Conservation (phyloP, 2,329 filamentous ascomycete species). For the Paecilomyces fulvus region DNA sequence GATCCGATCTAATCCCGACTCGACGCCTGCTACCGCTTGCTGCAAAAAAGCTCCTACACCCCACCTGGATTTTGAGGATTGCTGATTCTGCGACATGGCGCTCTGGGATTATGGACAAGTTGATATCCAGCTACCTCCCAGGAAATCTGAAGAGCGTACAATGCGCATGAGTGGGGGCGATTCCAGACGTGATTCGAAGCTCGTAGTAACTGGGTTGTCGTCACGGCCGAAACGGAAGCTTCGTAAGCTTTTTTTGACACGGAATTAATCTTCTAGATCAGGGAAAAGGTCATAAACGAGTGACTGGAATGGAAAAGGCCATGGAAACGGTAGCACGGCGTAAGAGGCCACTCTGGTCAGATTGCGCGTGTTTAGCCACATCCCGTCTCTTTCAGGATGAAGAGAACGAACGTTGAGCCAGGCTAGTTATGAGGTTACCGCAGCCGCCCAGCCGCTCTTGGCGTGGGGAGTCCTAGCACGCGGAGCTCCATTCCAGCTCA, state of each 20-base stretch:
- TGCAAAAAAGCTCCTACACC: slow-evolving; percentile 63
- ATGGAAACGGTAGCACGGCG: background rate
- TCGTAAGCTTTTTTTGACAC: background rate
- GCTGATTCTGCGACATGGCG: slow-evolving; percentile 26
- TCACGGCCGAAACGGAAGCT: background rate
- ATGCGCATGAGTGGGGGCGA: slow-evolving; percentile 1
- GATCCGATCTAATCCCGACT: slow-evolving; percentile 86
- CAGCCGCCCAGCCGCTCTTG: background rate
- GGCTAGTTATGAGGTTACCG: background rate
- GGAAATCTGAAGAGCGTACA: slow-evolving; percentile 4
- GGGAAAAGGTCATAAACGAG: background rate
- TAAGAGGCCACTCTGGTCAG: background rate
- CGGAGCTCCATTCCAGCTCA: slow-evolving; percentile 1
- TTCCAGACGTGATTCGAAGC: background rate
- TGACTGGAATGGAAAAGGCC: background rate
- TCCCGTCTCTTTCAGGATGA: background rate
- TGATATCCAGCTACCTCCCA: slow-evolving; percentile 10
- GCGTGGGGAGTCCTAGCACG: background rate
- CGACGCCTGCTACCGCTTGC: slow-evolving; percentile 85
- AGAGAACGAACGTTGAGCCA: background rate
- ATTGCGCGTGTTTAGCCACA: background rate
- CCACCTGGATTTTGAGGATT: slow-evolving; percentile 55
- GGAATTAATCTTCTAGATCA: background rate
- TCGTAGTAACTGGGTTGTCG: background rate
- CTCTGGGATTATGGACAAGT: slow-evolving; percentile 1